phyloP scores from a whole-genome alignment of 2,329 filamentous ascomycete species.

The Verticillium alfalfae region DNA sequence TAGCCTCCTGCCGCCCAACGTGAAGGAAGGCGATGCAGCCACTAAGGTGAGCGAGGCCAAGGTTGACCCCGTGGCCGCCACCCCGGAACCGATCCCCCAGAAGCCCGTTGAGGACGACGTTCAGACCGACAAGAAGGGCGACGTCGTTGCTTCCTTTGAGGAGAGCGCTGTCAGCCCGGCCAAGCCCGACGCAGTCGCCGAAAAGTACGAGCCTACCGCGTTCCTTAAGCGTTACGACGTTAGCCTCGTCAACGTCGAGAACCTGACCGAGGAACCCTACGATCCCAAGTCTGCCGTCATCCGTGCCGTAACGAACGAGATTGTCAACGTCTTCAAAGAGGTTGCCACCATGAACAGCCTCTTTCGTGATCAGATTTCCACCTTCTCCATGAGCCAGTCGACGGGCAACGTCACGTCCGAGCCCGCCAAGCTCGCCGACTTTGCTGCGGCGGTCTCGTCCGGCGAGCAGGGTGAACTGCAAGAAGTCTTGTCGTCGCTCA shows the following conservation, averaged over 20 bases:
- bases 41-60: constrained; percentile 47
- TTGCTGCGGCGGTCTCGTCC: constrained; percentile 92
- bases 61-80: constrained; percentile 28
- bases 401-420: constrained; percentile 93
- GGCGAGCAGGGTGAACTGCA: constrained; percentile 90
- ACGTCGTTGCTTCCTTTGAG: constrained; percentile 96
- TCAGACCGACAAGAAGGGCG: constrained; percentile 69
- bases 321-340: constrained; percentile 98
- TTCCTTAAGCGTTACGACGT: constrained; percentile 90
- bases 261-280: constrained; percentile 80
- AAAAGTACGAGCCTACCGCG: constrained; percentile 77
- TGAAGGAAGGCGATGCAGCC: constrained; percentile 23
- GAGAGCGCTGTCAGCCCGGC: constrained; percentile 63
- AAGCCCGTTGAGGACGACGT: constrained; percentile 48
- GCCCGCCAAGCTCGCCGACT: constrained; percentile 91
- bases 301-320: constrained; percentile 90
- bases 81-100: constrained; percentile 53
- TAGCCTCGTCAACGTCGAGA: constrained; percentile 92
- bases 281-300: constrained; percentile 88
- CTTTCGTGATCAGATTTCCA: constrained; percentile 95
- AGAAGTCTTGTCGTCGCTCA: constrained; percentile 80
- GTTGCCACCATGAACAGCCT: constrained; percentile 89
- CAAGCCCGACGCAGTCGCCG: constrained; percentile 42
- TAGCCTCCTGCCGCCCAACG: constrained; percentile 67
- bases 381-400: constrained; percentile 92